Evolutionary conservation across 2,329 filamentous ascomycete genomes (phyloP).

Genomic region (Xylariales sp.): DNA sequence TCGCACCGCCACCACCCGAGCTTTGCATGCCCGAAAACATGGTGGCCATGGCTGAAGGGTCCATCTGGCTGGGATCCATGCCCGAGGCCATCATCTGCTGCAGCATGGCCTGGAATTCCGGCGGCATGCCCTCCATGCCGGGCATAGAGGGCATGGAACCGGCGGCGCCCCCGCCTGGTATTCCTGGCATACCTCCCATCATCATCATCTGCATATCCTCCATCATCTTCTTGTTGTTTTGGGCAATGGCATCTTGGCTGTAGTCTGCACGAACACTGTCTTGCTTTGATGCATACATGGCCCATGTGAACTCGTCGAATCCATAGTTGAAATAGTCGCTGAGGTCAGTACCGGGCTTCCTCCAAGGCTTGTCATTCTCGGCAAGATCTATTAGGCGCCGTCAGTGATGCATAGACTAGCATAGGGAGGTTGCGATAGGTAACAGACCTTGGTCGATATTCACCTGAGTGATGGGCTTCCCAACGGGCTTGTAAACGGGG

Average conservation of each 20-base stretch:
- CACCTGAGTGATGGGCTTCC: slow-evolving; percentile 82
- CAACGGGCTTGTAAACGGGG: slow-evolving; percentile 80
- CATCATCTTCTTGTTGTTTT: slow-evolving; percentile 82
- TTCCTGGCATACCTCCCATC: slow-evolving; percentile 66
- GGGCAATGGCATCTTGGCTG: slow-evolving; percentile 71
- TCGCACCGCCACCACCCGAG: slow-evolving; percentile 53
- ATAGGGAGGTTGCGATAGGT: background rate
- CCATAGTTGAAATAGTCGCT: slow-evolving; percentile 99
- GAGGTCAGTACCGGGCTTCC: slow-evolving; percentile 91
- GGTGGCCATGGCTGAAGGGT: slow-evolving; percentile 66
- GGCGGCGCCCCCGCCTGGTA: slow-evolving; percentile 49
- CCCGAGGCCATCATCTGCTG: slow-evolving; percentile 75
- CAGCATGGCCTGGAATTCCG: slow-evolving; percentile 76
- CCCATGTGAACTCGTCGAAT: slow-evolving; percentile 99
- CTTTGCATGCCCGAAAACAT: slow-evolving; percentile 71
- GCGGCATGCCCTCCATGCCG: slow-evolving; percentile 72
- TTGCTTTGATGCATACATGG: slow-evolving; percentile 91
- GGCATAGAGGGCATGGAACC: slow-evolving; percentile 57
- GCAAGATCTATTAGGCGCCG: slow-evolving; percentile 65
- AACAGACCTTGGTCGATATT: slow-evolving; percentile 74
- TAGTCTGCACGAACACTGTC: slow-evolving; percentile 81
- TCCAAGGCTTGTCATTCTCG: slow-evolving; percentile 93
- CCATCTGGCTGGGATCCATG: slow-evolving; percentile 75
- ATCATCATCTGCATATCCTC: slow-evolving; percentile 76
- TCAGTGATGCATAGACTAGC: background rate